Evolutionary conservation across 768 basidiomycete species (phyloP), one percentile per base, ranked within the genome.

Genomic region (Mycena galopus): DNA sequence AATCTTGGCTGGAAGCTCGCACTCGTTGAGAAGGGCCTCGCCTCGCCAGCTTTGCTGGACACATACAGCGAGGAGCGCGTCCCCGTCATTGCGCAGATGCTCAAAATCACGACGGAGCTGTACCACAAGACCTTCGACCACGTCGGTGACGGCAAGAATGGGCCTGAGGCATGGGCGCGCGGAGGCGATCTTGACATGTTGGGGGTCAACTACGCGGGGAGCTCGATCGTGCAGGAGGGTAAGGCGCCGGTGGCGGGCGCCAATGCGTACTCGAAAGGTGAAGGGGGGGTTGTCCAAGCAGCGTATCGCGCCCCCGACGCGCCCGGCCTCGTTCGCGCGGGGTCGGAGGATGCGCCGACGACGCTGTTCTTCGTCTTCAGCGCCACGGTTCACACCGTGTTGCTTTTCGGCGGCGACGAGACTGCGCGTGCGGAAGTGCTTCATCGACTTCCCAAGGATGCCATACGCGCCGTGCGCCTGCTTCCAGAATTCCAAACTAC

Each of bases 181-280:
- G 75, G 73, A 7, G 33, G 72, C 10, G 76, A 77, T 3, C 67
- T 86, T 10, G 47, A 56, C 12, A 84, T 84, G 81, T 80, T 87
- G 37, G 86, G 84, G 16, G 78, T 88, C 62, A 88, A 87, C 76
- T 87, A 84, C 74, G 80, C 86, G 19, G 82, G 81, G 76, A 87
- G 87, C 73, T 75, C 82, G 2, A 79, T 88, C 53, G 80, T 87
- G 0, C 27, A 84, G 32, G 87, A 87, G 30, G 64, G 53, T 9
- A 17, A 30, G 30, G 57, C 37, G 58, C 35, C 6, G 35, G 64
- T 27, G 72, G 71, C 19, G 79, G 80, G 59, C 60, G 76, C 9
- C 64, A 61, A n/a, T 21, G 65, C 42, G 65, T 69, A 69, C 47
- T 37, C 33, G 50, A 53, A 14, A 59, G 69, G 8, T 73, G 77